Evolutionary conservation across 2,329 filamentous ascomycete genomes (phyloP).

Genomic region (Colletotrichum graminicola): DNA sequence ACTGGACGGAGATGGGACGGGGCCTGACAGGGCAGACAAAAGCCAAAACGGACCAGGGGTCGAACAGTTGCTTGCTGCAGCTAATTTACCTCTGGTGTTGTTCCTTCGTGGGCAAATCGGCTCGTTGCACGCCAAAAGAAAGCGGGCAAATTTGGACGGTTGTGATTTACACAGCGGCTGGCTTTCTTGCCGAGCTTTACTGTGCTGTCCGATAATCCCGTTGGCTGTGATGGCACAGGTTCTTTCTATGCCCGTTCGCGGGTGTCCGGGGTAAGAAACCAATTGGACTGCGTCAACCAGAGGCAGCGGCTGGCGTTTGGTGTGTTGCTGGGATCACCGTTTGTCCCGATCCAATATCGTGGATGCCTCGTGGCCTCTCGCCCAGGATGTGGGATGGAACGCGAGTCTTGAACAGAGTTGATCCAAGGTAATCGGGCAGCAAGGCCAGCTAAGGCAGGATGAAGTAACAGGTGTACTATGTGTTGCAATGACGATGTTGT

Average conservation of each 20-base stretch:
- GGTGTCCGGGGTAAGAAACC: slow-evolving; percentile 16
- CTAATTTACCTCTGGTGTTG: slow-evolving; percentile 36
- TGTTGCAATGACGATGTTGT: slow-evolving; percentile 18
- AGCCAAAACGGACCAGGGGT: slow-evolving; percentile 14
- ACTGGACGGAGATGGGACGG: slow-evolving; percentile 33
- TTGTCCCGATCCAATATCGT: slow-evolving; percentile 38
- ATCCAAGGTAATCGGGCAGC: slow-evolving; percentile 30
- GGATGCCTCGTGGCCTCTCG: slow-evolving; percentile 41
- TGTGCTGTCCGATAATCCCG: slow-evolving; percentile 19
- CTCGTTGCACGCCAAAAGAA: slow-evolving; percentile 35
- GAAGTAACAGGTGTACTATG: slow-evolving; percentile 23
- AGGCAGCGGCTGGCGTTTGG: slow-evolving; percentile 31
- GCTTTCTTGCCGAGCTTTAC: slow-evolving; percentile 16
- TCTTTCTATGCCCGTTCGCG: slow-evolving; percentile 10
- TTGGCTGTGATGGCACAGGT: slow-evolving; percentile 33
- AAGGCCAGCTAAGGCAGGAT: slow-evolving; percentile 6
- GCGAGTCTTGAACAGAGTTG: slow-evolving; percentile 1
- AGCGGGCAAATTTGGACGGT: slow-evolving; percentile 37
- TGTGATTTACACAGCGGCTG: slow-evolving; percentile 27
- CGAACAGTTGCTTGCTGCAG: slow-evolving; percentile 21
- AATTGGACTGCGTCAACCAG: slow-evolving; percentile 6
- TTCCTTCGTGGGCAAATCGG: slow-evolving; percentile 20
- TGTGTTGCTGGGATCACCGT: slow-evolving; percentile 34
- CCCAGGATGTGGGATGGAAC: slow-evolving; percentile 24
- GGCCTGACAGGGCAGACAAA: slow-evolving; percentile 25